Conservation (phyloP, 768 basidiomycete species). For the Inosperma sp. region DNA sequence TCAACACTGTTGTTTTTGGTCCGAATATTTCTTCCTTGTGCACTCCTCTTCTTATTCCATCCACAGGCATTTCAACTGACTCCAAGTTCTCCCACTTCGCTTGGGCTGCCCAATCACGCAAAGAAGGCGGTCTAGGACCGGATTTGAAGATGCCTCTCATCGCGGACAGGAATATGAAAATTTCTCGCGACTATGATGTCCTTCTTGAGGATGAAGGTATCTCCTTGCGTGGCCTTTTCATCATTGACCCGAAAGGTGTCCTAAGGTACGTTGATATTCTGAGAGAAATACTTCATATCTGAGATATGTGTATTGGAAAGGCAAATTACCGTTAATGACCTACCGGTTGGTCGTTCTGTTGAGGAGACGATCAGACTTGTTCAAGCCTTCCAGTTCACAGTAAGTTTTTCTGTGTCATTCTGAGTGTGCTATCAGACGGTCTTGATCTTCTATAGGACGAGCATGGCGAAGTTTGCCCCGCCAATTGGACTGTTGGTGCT, state of each 20-base stretch:
- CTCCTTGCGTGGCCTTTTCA: conserved; percentile 80
- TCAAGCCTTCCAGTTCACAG: conserved; percentile 90
- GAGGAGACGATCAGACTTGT: conserved; percentile 89
- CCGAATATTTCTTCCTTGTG: conserved; percentile 14
- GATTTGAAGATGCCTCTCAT: conserved; percentile 80
- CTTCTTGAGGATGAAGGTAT: conserved; percentile 86
- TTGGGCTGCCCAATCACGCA: conserved; percentile 78
- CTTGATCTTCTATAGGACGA: conserved; percentile 49
- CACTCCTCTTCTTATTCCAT: not conserved
- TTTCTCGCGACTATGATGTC: conserved; percentile 83
- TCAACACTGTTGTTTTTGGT: conserved; percentile 79
- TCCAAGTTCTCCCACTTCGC: conserved; percentile 86
- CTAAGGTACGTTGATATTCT: conserved; percentile 44
- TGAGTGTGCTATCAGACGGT: conserved; percentile 3
- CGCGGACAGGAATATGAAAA: conserved; percentile 73
- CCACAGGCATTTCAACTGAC: conserved; percentile 65
- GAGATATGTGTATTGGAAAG: conserved; percentile 30
- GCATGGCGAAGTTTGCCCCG: conserved; percentile 91
- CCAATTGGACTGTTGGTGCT: conserved; percentile 79
- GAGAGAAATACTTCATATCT: not conserved
- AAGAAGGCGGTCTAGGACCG: conserved; percentile 86
- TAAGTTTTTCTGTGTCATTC: conserved; percentile 31
- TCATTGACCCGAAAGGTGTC: conserved; percentile 81
- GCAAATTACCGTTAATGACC: conserved; percentile 86
- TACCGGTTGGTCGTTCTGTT: conserved; percentile 92